Conservation (phyloP, 495 filamentous ascomycete species). For the Trypethelium eluteriae region DNA sequence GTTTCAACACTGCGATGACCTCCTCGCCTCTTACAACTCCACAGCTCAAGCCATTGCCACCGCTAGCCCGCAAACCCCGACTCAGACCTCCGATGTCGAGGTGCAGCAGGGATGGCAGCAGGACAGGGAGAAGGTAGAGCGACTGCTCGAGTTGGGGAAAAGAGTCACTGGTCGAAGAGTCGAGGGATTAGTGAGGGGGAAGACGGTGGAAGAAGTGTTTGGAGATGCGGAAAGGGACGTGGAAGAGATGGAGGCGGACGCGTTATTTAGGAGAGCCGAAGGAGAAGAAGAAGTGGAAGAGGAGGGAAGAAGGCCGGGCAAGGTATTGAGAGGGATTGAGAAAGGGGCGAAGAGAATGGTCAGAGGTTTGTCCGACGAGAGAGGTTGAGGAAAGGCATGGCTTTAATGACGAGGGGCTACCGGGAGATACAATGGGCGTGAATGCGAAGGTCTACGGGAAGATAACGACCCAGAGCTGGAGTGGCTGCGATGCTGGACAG, state of each 20-base stretch:
- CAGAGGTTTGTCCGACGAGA: background rate
- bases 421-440: no score
- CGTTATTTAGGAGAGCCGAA: background rate
- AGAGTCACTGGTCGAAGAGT: background rate
- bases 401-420: background rate
- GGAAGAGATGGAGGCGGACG: background rate
- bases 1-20: background rate
- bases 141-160: background rate
- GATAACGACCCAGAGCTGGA: no score
- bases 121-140: constrained; percentile 2
- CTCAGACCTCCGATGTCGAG: background rate
- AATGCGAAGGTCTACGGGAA: no score
- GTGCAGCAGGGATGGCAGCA: background rate
- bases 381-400: background rate
- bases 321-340: background rate
- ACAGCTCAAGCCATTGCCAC: background rate
- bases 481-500: no score
- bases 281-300: background rate
- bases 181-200: background rate
- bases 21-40: background rate
- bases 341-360: background rate
- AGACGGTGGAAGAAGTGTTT: background rate
- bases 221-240: background rate
- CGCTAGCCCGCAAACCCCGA: background rate
- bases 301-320: background rate